Base-by-base conservation (phyloP, 2,329 filamentous ascomycete genomes). In the Phaeosphaeriaceae sp. region DNA sequence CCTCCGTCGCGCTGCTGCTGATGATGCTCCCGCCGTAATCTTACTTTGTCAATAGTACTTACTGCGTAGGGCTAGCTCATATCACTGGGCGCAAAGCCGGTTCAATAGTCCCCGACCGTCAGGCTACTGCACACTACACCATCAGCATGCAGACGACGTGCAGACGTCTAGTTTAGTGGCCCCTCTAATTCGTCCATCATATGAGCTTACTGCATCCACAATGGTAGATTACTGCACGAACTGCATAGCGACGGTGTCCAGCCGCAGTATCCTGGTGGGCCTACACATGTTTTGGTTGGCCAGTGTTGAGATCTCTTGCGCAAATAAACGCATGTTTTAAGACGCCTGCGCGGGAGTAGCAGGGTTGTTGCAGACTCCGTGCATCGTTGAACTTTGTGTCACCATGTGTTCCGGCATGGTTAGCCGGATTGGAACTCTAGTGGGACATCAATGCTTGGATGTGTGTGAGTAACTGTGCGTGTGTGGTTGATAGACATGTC, bases 61-160 rank as follows among this genome's bases (percentile, higher is more conserved):
- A 48, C 30, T 45, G 18, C 32, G 9, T 49, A 20, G 1, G 41
- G 47, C 42, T 51, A 56, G 46, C 15, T 21, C 29, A 15, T n/a
- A 15, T 48, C 36, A 36, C 48, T 46, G 42, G 46, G 44, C 42
- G 51, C 40, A 48, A n/a, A 35, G 45, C 45, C 45, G 49, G 52
- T 47, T 49, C 46, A 39, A 52, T 54, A 45, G 40, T 50, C 42
- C 50, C 44, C 48, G 56, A 51, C 53, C 42, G 49, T 49, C 46
- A 50, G 42, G 42, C 60, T 63, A 63, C 58, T 62, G 60, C 60
- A 62, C 50, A 51, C 53, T 60, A 52, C 42, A 50, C 41, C 37
- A 48, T 58, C 58, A 54, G 54, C 54, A 58, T 47, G 50, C 55
- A 52, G 42, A 44, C 42, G 43, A 53, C 43, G 33, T 58, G 60